A percentile compares a stretch with the other conserved stretches of the same genome.
phyloP scores from a whole-genome alignment of 176 grass and related monocot genomes.

The Eragrostis nindensis region DNA sequence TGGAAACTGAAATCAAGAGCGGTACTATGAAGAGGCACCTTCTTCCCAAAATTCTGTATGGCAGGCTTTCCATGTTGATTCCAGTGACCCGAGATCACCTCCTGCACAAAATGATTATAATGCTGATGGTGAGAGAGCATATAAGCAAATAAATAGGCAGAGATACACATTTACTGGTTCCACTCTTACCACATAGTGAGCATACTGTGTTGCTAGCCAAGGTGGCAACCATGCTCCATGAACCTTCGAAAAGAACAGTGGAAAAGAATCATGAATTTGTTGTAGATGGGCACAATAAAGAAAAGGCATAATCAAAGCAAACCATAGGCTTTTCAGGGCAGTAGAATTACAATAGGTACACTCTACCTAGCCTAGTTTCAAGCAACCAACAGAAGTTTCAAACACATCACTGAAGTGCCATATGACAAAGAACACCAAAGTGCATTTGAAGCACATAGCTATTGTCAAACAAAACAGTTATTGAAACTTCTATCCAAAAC shows the following conservation, averaged over 20 bases:
- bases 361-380: neutral
- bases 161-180: slow-evolving; percentile 8
- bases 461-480: slow-evolving; percentile 7
- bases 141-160: slow-evolving; percentile 5
- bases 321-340: slow-evolving; percentile 11
- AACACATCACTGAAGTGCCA: neutral
- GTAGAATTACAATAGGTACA: neutral
- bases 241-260: slow-evolving; percentile 51
- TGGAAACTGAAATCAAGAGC: slow-evolving; percentile 21
- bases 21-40: slow-evolving; percentile 48
- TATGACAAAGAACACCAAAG: neutral
- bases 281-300: neutral
- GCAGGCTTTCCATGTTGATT: slow-evolving; percentile 75
- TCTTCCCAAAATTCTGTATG: slow-evolving; percentile 57
- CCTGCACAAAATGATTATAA: slow-evolving; percentile 50
- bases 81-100: slow-evolving; percentile 75
- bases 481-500: slow-evolving; percentile 29
- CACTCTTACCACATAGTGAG: slow-evolving; percentile 54
- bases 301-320: neutral
- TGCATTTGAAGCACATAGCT: slow-evolving; percentile 23
- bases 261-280: neutral
- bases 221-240: slow-evolving; percentile 98
- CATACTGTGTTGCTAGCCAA: slow-evolving; percentile 70
- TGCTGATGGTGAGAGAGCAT: neutral
- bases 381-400: neutral